These are phyloP conservation scores for Sophora flavescens DNA, from an alignment of 306 rosid genomes.

Conservation along the genomic window DNA sequence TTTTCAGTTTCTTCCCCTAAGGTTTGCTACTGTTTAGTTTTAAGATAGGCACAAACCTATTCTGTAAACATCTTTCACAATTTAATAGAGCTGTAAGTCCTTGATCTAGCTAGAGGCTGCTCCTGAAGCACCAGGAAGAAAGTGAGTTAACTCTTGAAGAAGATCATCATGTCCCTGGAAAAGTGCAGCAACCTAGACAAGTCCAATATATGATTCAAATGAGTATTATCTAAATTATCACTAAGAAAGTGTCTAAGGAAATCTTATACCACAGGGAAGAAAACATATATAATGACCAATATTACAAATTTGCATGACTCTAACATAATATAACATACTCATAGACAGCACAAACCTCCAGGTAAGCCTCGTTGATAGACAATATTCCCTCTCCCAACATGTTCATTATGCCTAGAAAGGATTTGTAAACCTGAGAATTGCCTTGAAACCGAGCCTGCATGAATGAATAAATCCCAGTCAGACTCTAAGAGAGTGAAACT, in stretches of 20 bases:
- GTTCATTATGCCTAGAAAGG: slow-evolving; percentile 65
- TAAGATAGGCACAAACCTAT: not conserved
- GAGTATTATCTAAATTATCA: not conserved
- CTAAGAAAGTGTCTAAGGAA: not conserved
- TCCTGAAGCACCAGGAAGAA: slow-evolving; percentile 61
- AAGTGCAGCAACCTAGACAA: slow-evolving; percentile 59
- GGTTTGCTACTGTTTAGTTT: not conserved
- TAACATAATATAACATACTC: too few species aligned
- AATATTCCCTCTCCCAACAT: slow-evolving; percentile 63
- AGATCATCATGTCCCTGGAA: slow-evolving; percentile 64
- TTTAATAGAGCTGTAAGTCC: not conserved
- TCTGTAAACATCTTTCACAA: not conserved
- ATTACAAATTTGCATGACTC: not conserved
- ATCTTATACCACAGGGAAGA: not conserved
- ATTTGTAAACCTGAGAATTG: slow-evolving; percentile 55
- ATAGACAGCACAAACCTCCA: slow-evolving; percentile 51
- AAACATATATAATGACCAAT: not conserved
- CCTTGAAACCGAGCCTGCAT: slow-evolving; percentile 68
- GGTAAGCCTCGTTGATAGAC: slow-evolving; percentile 55
- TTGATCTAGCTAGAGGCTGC: slow-evolving; percentile 41
- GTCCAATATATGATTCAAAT: slow-evolving; percentile 11
- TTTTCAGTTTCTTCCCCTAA: not conserved
- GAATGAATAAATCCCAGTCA: not conserved
- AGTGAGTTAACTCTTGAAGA: slow-evolving; percentile 62
- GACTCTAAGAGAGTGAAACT: not conserved